Evolutionary conservation across 345 rosid genomes (phyloP).

Genomic region (Angophora floribunda): DNA sequence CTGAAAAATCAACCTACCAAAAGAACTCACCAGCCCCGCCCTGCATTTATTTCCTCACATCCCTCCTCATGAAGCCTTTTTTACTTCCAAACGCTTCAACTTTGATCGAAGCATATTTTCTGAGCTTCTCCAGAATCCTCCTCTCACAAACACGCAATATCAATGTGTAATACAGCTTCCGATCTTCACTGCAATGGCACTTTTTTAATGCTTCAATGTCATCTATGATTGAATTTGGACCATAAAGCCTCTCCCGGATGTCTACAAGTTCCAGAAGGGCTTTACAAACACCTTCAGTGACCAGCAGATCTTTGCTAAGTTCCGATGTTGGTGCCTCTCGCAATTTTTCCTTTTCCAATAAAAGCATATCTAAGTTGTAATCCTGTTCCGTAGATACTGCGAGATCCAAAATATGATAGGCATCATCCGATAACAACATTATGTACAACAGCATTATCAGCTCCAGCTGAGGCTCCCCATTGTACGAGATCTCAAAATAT

Average conservation of each 20-base stretch:
- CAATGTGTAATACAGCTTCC: slow-evolving; percentile 57
- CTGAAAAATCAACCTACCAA: neutral
- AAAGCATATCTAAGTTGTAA: slow-evolving; percentile 13
- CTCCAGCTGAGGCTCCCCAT: slow-evolving; percentile 77
- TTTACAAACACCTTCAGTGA: slow-evolving; percentile 50
- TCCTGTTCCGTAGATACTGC: slow-evolving; percentile 18
- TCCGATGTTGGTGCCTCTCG: slow-evolving; percentile 15
- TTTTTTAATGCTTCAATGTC: slow-evolving; percentile 32
- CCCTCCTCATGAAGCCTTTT: slow-evolving; percentile 7
- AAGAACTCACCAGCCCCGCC: neutral
- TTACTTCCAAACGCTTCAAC: neutral
- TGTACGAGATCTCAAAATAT: slow-evolving; percentile 64
- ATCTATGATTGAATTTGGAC: slow-evolving; percentile 24
- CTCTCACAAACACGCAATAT: slow-evolving; percentile 63
- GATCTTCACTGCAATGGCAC: slow-evolving; percentile 22
- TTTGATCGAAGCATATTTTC: slow-evolving; percentile 20
- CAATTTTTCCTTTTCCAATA: slow-evolving; percentile 18
- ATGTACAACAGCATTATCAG: slow-evolving; percentile 46
- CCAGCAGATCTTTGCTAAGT: slow-evolving; percentile 24
- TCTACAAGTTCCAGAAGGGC: slow-evolving; percentile 59
- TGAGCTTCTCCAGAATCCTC: slow-evolving; percentile 56
- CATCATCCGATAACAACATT: slow-evolving; percentile 46
- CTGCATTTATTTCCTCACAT: slow-evolving; percentile 1
- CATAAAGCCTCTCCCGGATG: slow-evolving; percentile 54
- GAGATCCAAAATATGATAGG: slow-evolving; percentile 37